phyloP scores from a whole-genome alignment of 805 yeast genomes.

The Hanseniaspora occidentalis region DNA sequence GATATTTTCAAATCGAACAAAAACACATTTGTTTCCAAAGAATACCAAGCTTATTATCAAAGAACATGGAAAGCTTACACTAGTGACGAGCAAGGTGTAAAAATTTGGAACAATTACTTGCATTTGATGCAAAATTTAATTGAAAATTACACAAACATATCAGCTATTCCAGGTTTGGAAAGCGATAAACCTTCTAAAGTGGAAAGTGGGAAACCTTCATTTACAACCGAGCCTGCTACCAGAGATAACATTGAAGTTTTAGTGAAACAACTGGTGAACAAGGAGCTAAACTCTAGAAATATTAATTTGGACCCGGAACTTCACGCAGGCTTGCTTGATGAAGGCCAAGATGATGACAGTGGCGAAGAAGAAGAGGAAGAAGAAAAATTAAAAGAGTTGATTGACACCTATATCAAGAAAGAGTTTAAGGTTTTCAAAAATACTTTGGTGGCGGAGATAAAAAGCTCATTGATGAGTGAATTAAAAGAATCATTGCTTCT shows the following conservation, averaged over 20 bases:
- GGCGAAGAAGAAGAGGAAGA: neutral
- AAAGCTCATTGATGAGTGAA: neutral
- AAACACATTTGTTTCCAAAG: neutral
- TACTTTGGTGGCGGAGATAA: neutral
- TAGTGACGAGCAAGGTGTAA: neutral
- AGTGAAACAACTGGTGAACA: neutral
- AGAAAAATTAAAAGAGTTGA: neutral
- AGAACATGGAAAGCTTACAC: neutral
- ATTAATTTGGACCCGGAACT: too few relatives aligned
- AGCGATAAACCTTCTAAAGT: too few relatives aligned
- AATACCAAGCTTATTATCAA: neutral
- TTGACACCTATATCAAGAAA: neutral
- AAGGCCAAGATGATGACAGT: neutral
- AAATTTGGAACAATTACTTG: neutral
- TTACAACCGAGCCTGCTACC: too few relatives aligned
- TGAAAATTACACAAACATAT: neutral
- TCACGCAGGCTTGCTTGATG: too few relatives aligned
- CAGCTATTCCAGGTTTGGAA: too few relatives aligned
- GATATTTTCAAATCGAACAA: neutral
- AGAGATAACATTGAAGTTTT: neutral
- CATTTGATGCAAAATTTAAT: neutral
- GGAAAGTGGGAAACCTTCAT: too few relatives aligned
- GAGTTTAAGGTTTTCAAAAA: neutral
- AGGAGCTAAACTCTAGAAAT: too few relatives aligned
- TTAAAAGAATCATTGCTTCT: too few relatives aligned